Evolutionary conservation across 1,284 basidiomycete genomes (phyloP), one percentile per base, ranked within the genome.

Genomic region (Fomitiporia mediterranea): DNA sequence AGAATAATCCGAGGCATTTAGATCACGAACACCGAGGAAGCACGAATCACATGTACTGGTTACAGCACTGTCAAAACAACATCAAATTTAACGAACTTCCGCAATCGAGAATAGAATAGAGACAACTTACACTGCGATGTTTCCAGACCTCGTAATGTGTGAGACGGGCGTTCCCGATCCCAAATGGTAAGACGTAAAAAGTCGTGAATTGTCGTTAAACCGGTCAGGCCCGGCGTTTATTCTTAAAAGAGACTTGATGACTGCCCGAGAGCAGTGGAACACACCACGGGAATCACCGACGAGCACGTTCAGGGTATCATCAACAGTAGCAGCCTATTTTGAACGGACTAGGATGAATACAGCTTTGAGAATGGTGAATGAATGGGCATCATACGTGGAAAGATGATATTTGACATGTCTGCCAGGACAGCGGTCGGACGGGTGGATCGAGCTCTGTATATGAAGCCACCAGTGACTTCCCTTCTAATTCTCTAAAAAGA

Each of bases 141-240:
- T 17, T 8, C 47, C 46, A 30, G 46, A 55, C 35, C 11, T n/a
- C 11, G 21, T 35, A 42, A 55, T 49, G 11, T 50, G 34, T 25
- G 8, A 17, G 9, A 55, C 39, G 23, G 53, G 17, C 2, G 27
- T 25, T 19, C 34, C 44, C 17, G 47, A 5, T 9, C 44, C 46
- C 5, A 49, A 19, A 42, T 55, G 28, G 25, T 55, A 55, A 21
- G 53, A 55, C n/a, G 46, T 55, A 23, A 55, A 55, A 13, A 55
- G 25, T n/a, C 53, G 53, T 23, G 53, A 47, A 34, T 55, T 55
- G 28, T 50, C 17, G 46, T 55, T 55, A 37, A 55, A 55, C 34
- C 32, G 32, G 21, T 55, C 53, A 15, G 46, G 46, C 19, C 23
- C 44, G 28, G 35, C 19, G 34, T 17, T 40, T 17, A 6, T 4